Evolutionary conservation across 2,329 filamentous ascomycete genomes (phyloP), one percentile per base, ranked within the genome.

Genomic region (Dichotomopilus funicola): DNA sequence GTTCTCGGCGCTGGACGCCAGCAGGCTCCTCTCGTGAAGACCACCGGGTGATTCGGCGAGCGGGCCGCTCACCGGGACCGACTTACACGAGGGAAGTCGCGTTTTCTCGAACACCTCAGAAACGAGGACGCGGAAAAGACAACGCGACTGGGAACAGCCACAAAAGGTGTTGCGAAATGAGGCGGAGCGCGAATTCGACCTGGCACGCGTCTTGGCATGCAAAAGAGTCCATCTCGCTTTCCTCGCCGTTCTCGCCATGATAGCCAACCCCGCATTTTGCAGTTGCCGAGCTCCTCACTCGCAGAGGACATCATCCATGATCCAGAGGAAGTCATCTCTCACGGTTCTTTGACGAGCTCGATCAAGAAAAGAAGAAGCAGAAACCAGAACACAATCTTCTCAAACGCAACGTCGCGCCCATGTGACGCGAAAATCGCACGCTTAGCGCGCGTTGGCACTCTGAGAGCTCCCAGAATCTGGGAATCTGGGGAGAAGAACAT

Each of bases 341-440:
- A 2, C 19, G 19, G 19, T 27, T 27, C 19, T 27, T 27, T 27
- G 19, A 27, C 19, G 19, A 27, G 19, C 19, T 27, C 19, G 19
- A 27, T 43, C 11, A 13, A 12, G 13, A 11, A 19, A 43, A 51
- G 19, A 13, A 11, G 38, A n/a, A 49, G 44, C 33, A 19, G 40
- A 27, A 35, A 31, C 42, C 13, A 35, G 9, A 37, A 8, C 19
- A 19, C 13, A 36, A 11, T 41, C 19, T 12, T 36, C 7, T 3
- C 8, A 49, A 51, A 56, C 42, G 53, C 52, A 53, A 55, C 56
- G 50, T 54, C 50, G 59, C 58, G 62, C 64, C 19, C 69, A 70
- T 70, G 68, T 71, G 69, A 70, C 64, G 53, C 53, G 51, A 47
- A 41, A 42, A 53, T 58, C 55, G 53, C 54, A 61, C 49, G 47